Base-by-base conservation (phyloP, 1,284 basidiomycete species). In the Ceratorhiza oryzae-sativae region DNA sequence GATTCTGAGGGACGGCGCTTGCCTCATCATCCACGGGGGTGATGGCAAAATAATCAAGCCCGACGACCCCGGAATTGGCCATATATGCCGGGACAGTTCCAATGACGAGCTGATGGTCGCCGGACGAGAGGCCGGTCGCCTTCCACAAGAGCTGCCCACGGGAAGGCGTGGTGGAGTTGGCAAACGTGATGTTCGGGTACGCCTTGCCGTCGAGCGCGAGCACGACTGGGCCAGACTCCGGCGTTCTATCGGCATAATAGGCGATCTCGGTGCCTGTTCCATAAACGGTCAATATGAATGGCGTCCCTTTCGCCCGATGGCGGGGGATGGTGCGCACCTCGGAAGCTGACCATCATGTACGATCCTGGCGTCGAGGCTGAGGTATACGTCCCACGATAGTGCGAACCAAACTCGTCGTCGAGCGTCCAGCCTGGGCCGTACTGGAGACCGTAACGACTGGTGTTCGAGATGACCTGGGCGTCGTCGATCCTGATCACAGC, bases 41-140 rank as follows among this genome's bases (percentile, higher is more conserved):
- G 18, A 59, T 25, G 9, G 32, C 20, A 18, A 59, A 41, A 41
- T 59, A 59, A 23, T 59, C 56, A 10, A 59, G 4, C 15, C 56
- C 56, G 18, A 59, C 20, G 15, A n/a, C 6, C 9, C 34, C 39
- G 12, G 56, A 39, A 5, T 8, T 6, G 15, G 15, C 12, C n/a
- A 20, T 34, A 18, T 41, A 36, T 2, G 9, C 13, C 25, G 25
- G n/a, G 15, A 15, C 59, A 27, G 25, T 45, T 9, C 59, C 27
- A 18, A 61, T 2, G 10, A 61, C 45, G 27, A 61, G 45, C 30
- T 61, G 59, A 13, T 61, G 59, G 27, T 61, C 59, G n/a, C 59
- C 59, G 15, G 3, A 12, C 13, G 1, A 4, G 4, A 48, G 46
- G 3, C 30, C 25, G 8, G 1, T 9, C 1, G 25, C 32, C 27